Base-by-base conservation (phyloP, 1,139 yeast genomes). In the Martiniozyma asiatica region DNA sequence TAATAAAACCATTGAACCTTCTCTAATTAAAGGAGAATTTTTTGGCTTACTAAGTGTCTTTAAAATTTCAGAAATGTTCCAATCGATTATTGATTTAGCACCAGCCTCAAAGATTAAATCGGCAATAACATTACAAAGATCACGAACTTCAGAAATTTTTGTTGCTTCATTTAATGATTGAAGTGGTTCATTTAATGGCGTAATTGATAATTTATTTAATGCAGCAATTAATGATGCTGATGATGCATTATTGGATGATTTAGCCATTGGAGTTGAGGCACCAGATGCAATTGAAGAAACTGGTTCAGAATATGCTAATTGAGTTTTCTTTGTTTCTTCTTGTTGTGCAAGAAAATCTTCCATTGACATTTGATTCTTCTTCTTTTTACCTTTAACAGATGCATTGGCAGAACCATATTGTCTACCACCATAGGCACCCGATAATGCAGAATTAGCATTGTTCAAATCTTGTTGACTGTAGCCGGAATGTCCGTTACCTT, bases 21-120 rank as follows among this genome's bases (percentile, higher is more conserved):
- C 96, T 55, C 93, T 73, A 25, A 78, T 68, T 34, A 81, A 53
- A 8, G 84, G 61, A 4, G 85, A 61, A 50, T 74, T 78, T 51
- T 85, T 87, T 24, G 82, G 71, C 51, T 80, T 84, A 31, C 71
- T 51, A 34, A 87, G 62, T 21, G 84, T 68, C 38, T 70, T 62
- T 33, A 81, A 45, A 25, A 79, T 68, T 15, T 76, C 84, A 18
- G 56, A 50, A 17, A 87, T 41, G 31, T 72, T 68, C 84, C 87
- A 84, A 10, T 72, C 77, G 30, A 61, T 58, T 23, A 84, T 63
- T 5, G 68, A 56, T 7, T 59, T 42, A 31, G 68, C 58, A 17
- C 74, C 71, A n/a, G 64, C 55, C 21, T 59, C 59, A 16, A 54
- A 50, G 29, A 77, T 55, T 31, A 53, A 50, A 28, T 62, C 69